Evolutionary conservation across 2,329 filamentous ascomycete species (phyloP).

Genomic region (Colletotrichum tropicale): DNA sequence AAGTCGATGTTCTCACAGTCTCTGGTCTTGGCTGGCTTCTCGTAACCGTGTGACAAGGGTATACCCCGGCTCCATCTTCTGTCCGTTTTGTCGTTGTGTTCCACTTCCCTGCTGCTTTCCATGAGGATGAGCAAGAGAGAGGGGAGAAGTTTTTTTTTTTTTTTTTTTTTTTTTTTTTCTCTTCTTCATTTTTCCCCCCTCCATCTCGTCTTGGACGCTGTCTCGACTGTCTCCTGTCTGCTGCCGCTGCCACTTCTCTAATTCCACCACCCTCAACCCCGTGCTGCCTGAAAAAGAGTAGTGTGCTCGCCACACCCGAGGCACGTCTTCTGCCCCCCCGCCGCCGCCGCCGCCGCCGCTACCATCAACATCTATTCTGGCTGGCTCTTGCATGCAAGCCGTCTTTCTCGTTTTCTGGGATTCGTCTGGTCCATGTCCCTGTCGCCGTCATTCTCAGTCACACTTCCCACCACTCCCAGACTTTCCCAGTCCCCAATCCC

Average conservation of each 20-base stretch:
- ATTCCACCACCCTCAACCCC: not conserved
- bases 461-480: not conserved
- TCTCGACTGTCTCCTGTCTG: not conserved
- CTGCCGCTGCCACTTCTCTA: not conserved
- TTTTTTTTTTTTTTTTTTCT: not conserved
- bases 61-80: not conserved
- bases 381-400: not conserved
- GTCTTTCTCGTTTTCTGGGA: not conserved
- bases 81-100: not conserved
- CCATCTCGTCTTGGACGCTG: not conserved
- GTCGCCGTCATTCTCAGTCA: conserved; percentile 7
- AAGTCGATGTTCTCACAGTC: not conserved
- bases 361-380: not conserved
- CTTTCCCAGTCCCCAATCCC: not conserved
- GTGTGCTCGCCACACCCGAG: conserved; percentile 1
- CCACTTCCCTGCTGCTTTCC: not conserved
- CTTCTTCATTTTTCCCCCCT: not conserved
- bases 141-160: not conserved
- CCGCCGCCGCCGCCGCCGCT: not conserved
- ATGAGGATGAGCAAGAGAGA: not conserved
- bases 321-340: not conserved
- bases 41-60: not conserved
- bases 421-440: not conserved
- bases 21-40: not conserved
- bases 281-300: not conserved